A percentile compares a stretch with the other conserved stretches of the same genome.
Conservation (phyloP, 2,329 filamentous ascomycete species). For the Botryotinia globosa region DNA sequence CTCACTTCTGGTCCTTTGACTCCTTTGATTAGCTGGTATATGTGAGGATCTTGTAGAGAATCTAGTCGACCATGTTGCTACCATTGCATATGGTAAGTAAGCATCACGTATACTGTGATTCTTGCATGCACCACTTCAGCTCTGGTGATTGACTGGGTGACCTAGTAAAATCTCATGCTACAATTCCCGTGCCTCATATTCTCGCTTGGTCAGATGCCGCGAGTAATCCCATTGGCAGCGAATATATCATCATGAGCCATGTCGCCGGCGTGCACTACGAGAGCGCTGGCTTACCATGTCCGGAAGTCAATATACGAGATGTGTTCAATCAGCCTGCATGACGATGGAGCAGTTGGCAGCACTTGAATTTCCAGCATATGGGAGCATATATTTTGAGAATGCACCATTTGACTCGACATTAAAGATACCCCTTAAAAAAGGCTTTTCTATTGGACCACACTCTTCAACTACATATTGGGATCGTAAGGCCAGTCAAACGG, state of each 20-base stretch:
- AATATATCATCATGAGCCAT: constrained; percentile 45
- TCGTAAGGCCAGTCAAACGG: constrained; percentile 6
- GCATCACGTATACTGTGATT: no score
- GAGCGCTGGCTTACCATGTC: constrained; percentile 39
- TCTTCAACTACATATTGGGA: constrained; percentile 29
- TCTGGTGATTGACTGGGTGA: no score
- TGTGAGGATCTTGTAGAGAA: no score
- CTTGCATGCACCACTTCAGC: no score
- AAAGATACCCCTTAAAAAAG: constrained; percentile 19
- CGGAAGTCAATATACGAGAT: constrained; percentile 33
- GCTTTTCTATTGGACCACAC: constrained; percentile 38
- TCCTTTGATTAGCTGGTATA: no score
- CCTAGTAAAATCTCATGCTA: neutral
- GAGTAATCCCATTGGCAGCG: constrained; percentile 35
- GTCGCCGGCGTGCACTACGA: constrained; percentile 38
- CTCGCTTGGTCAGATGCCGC: neutral
- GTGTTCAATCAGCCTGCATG: constrained; percentile 25
- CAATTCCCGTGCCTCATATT: neutral
- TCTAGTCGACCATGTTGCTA: neutral
- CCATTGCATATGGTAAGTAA: neutral
- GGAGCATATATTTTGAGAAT: constrained; percentile 38
- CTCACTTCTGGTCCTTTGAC: no score
- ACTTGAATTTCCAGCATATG: constrained; percentile 40
- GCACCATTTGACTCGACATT: constrained; percentile 16
- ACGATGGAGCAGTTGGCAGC: constrained; percentile 26